A percentile compares a stretch with the other conserved stretches of the same genome.
These are phyloP conservation scores for Elsinoe necatrix DNA, from an alignment of 2,329 filamentous ascomycete species.

Conservation along the genomic window DNA sequence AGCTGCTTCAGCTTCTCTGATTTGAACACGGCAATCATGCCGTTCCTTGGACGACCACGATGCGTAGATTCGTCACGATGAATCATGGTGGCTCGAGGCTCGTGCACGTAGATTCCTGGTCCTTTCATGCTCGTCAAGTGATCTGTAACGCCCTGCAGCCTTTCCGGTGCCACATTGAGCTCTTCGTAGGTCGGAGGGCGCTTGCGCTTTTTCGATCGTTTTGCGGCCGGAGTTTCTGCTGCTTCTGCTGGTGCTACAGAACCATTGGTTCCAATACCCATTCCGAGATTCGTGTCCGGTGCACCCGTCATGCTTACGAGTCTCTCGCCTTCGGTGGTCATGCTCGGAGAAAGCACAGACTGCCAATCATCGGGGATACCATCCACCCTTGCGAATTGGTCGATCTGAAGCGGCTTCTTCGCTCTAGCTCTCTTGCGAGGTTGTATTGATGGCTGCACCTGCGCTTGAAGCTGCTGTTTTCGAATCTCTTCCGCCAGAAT, in stretches of 20 bases:
- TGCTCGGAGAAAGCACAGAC: neutral
- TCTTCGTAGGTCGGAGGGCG: neutral
- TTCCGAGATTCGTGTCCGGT: neutral
- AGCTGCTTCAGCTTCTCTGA: constrained; percentile 28
- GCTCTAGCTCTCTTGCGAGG: neutral
- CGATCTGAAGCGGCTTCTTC: neutral
- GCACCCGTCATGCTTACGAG: neutral
- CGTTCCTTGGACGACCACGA: constrained; percentile 36
- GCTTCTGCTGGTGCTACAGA: neutral
- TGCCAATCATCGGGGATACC: neutral
- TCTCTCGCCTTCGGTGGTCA: neutral
- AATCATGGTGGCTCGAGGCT: constrained; percentile 33
- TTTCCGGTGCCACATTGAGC: constrained; percentile 15
- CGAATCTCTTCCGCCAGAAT: neutral
- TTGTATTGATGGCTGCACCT: neutral
- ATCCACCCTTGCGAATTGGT: neutral
- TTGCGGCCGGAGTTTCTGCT: neutral
- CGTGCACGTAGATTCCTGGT: constrained; percentile 38
- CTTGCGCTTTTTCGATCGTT: neutral
- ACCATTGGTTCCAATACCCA: too few species aligned
- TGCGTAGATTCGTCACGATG: constrained; percentile 23
- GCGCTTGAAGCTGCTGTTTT: neutral
- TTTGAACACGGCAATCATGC: constrained; percentile 37
- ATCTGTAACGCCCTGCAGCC: constrained; percentile 24
- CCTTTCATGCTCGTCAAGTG: constrained; percentile 26